Conservation (phyloP, 768 basidiomycete species). For the Agaricus blazei region DNA sequence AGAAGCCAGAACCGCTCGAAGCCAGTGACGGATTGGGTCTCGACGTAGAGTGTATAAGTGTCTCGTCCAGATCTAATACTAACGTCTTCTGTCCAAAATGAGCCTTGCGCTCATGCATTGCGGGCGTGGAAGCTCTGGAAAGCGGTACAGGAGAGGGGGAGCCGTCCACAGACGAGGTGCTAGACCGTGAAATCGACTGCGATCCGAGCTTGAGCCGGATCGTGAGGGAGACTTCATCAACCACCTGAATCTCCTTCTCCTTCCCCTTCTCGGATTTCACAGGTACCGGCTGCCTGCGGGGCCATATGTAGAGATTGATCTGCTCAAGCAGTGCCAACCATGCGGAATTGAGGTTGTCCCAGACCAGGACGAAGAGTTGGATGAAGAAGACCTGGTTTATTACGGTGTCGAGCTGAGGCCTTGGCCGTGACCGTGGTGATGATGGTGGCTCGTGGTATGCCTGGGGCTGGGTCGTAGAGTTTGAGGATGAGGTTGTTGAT, state of each 20-base stretch:
- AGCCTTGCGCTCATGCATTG: slow-evolving; percentile 47
- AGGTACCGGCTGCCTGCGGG: slow-evolving; percentile 9
- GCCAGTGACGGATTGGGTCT: slow-evolving; percentile 53
- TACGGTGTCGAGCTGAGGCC: slow-evolving; percentile 34
- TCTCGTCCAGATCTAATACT: slow-evolving; percentile 97
- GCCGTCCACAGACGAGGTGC: slow-evolving; percentile 6
- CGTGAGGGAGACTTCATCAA: slow-evolving; percentile 1
- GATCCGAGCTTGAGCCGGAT: slow-evolving; percentile 3
- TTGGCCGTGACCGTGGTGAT: slow-evolving; percentile 25
- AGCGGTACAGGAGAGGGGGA: slow-evolving; percentile 11
- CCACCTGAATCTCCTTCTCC: slow-evolving; percentile 12
- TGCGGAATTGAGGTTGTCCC: slow-evolving; percentile 61
- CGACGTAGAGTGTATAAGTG: slow-evolving; percentile 95
- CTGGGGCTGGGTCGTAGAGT: slow-evolving; percentile 20
- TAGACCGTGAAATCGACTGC: background rate
- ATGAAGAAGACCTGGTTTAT: slow-evolving; percentile 65
- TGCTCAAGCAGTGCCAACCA: slow-evolving; percentile 43
- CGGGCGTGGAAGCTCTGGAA: slow-evolving; percentile 46
- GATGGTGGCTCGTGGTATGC: slow-evolving; percentile 20
- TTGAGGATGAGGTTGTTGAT: slow-evolving; percentile 18
- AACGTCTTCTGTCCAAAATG: slow-evolving; percentile 89
- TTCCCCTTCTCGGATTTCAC: slow-evolving; percentile 15
- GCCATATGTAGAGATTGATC: slow-evolving; percentile 13
- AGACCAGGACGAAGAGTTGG: slow-evolving; percentile 62
- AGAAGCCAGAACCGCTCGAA: slow-evolving; percentile 51